Evolutionary conservation across 2,329 filamentous ascomycete species (phyloP).

Genomic region (Blastomyces emzantsi): DNA sequence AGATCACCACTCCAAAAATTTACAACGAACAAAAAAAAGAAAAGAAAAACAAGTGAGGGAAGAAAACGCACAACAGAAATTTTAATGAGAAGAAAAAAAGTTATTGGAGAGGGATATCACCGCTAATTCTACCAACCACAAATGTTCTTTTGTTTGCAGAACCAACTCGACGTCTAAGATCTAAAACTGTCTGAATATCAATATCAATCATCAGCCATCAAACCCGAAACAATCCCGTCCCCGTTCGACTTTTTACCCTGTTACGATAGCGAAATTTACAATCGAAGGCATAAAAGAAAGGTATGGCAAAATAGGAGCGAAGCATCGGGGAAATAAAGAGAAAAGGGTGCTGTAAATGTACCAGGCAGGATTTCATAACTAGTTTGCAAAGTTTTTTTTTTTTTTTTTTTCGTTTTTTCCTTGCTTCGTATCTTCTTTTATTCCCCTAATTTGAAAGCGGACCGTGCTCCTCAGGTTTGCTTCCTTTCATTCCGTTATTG

Average conservation of each 20-base stretch:
- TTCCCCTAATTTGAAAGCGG: not conserved
- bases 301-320: not conserved
- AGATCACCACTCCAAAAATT: not conserved
- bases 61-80: not conserved
- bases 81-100: not conserved
- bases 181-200: not conserved
- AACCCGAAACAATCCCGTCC: not conserved
- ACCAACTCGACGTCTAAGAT: constrained; percentile 3
- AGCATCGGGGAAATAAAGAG: not conserved
- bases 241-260: not conserved
- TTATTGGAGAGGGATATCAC: not conserved
- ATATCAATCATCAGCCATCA: not conserved
- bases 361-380: not conserved
- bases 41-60: not conserved
- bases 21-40: not conserved
- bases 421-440: not conserved
- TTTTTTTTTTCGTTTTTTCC: not conserved
- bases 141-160: not conserved
- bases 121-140: constrained; percentile 1
- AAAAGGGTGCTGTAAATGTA: not conserved
- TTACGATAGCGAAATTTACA: not conserved
- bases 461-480: not conserved
- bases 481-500: not conserved
- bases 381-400: not conserved
- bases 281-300: not conserved